These are phyloP conservation scores for Chernovozyma sophiae-reginae DNA, from an alignment of 1,139 yeast genomes.

Conservation along the genomic window DNA sequence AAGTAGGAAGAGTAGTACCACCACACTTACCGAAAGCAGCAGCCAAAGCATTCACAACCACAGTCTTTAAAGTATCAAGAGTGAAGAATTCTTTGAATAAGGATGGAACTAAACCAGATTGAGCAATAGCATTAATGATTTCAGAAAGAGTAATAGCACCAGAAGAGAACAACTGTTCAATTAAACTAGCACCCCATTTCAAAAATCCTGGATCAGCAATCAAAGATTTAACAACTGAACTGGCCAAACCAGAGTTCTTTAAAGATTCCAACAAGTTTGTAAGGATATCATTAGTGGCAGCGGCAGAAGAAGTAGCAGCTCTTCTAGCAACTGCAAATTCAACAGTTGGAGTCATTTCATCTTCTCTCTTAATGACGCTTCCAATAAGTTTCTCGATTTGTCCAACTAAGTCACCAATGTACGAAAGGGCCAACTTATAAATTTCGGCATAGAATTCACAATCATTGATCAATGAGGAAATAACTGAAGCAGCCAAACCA, in stretches of 20 bases:
- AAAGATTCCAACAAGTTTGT: constrained; percentile 43
- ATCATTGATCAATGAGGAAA: constrained; percentile 34
- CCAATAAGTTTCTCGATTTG: constrained; percentile 24
- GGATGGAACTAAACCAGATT: constrained; percentile 39
- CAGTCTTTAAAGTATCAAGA: constrained; percentile 36
- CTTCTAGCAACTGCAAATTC: background rate
- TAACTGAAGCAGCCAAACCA: constrained; percentile 39
- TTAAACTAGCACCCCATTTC: constrained; percentile 38
- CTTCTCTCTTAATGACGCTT: constrained; percentile 18
- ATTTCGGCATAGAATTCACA: constrained; percentile 41
- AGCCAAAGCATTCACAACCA: constrained; percentile 42
- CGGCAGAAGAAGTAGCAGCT: constrained; percentile 9
- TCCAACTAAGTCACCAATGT: constrained; percentile 28
- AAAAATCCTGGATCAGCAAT: constrained; percentile 39
- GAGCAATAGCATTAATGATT: constrained; percentile 27
- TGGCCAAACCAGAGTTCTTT: constrained; percentile 43
- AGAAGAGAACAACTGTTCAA: constrained; percentile 26
- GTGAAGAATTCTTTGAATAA: constrained; percentile 39
- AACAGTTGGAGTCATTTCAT: constrained; percentile 6
- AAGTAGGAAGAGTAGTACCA: constrained; percentile 26
- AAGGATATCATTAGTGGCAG: constrained; percentile 16
- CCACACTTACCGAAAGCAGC: constrained; percentile 43
- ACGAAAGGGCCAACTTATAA: constrained; percentile 31
- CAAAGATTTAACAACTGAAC: constrained; percentile 37
- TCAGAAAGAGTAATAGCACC: constrained; percentile 27